phyloP scores from a whole-genome alignment of 129 eudicot species.

The Ambrosia trifida region DNA sequence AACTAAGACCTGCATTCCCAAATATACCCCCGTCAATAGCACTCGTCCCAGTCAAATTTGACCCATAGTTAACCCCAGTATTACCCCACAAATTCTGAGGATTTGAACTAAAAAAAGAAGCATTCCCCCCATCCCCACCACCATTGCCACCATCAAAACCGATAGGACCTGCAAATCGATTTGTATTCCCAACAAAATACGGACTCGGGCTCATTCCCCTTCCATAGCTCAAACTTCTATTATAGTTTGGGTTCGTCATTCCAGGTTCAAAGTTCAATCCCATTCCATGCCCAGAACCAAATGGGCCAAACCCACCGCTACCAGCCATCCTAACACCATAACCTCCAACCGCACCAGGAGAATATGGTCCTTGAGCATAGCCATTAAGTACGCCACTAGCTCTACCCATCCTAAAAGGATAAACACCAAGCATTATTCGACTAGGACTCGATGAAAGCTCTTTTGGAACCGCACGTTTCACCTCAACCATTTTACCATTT shows the following conservation, averaged over 20 bases:
- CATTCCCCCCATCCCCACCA: constrained; percentile 48
- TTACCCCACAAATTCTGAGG: constrained; percentile 58
- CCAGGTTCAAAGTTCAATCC: constrained; percentile 61
- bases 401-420: constrained; percentile 55
- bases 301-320: constrained; percentile 48
- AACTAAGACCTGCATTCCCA: constrained; percentile 47
- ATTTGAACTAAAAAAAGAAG: constrained; percentile 60
- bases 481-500: constrained; percentile 70
- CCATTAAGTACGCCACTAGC: constrained; percentile 45
- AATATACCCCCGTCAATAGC: constrained; percentile 48
- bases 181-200: constrained; percentile 45
- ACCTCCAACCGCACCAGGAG: constrained; percentile 48
- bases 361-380: constrained; percentile 49
- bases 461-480: constrained; percentile 71
- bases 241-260: constrained; percentile 45
- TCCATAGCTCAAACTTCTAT: constrained; percentile 45
- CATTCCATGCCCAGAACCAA: constrained; percentile 57
- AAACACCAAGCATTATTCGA: constrained; percentile 47
- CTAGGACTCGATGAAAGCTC: constrained; percentile 60
- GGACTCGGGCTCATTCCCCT: constrained; percentile 47
- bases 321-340: constrained; percentile 64
- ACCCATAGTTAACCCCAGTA: constrained; percentile 51
- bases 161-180: constrained; percentile 48
- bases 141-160: constrained; percentile 51
- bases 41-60: constrained; percentile 44